Base-by-base conservation (phyloP, 305 asterid species). In the Solanum hybrid region DNA sequence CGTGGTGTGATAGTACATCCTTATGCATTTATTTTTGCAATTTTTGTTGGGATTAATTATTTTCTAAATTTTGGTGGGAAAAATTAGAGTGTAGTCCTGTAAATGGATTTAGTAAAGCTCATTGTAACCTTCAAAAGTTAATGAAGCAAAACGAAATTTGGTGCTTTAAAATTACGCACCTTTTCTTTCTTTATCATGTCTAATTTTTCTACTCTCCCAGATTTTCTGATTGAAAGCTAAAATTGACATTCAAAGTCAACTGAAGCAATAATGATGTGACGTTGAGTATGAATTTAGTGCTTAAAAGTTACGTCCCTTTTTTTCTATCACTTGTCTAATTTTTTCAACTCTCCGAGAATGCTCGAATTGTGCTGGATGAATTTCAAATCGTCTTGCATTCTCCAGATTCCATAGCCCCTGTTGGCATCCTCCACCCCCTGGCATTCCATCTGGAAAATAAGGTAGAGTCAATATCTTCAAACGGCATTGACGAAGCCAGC, bases 341-440 rank as follows among this genome's bases (percentile, higher is more conserved):
- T 51, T 13, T 82, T 84, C 10, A 29, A 29, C 89, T 87, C 92
- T 93, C 82, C 90, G 95, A 96, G 99, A 93, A 95, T 94, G 97
- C 98, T 90, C 96, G 95, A 89, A 93, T 96, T 89, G 95, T 97
- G 95, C 97, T 97, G 46, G 99, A 97, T 93, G 95, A 96, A 86
- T 97, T 89, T 95, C 92, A 95, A 93, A 95, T 95, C 91, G 90
- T 95, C 92, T 92, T 95, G 89, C 98, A 95, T 93, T 97, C 99
- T 87, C 85, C 98, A 89, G 98, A 94, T 92, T 92, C 96, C 93
- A 97, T 97, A 93, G 97, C 97, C 92, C 95, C 99, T 77, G 98
- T 97, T 84, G 99, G 98, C 90, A 95, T 97, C 92, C 97, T 96
- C 90, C 99, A 96, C 90, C 98, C 99, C 78, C 80, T 95, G 92